Percentiles rank a stretch among this genome's conserved stretches.
Conservation (phyloP, 305 asterid genomes). For the Solanum hybrid region DNA sequence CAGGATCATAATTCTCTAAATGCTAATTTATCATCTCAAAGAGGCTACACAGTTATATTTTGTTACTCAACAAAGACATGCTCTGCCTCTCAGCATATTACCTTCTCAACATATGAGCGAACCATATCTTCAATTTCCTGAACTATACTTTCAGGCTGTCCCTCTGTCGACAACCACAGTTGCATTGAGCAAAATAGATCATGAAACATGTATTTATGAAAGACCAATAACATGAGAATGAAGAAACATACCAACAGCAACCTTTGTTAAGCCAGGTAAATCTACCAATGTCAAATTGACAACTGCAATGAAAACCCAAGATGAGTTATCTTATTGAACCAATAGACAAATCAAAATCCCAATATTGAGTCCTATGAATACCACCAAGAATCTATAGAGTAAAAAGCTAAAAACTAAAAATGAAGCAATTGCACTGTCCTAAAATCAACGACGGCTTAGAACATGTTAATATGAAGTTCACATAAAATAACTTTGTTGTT, state of each 20-base stretch:
- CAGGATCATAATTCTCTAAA: background rate
- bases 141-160: conserved; percentile 32
- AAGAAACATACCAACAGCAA: conserved; percentile 31
- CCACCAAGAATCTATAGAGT: background rate
- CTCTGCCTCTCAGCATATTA: conserved; percentile 6
- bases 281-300: conserved; percentile 36
- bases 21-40: background rate
- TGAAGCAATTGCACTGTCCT: background rate
- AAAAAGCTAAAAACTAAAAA: background rate
- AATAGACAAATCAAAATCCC: background rate
- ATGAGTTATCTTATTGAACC: background rate
- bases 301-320: conserved; percentile 20
- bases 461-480: background rate
- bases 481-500: background rate
- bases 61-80: background rate
- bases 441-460: background rate
- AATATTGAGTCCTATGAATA: background rate
- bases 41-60: background rate
- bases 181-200: background rate
- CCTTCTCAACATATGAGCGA: conserved; percentile 33
- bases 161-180: conserved; percentile 19
- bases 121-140: conserved; percentile 36
- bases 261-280: conserved; percentile 37
- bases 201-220: background rate
- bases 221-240: background rate